A percentile compares a stretch with the other conserved stretches of the same genome.
Conservation (phyloP, 1,139 yeast species). For the Yamadazyma membranifaciens region DNA sequence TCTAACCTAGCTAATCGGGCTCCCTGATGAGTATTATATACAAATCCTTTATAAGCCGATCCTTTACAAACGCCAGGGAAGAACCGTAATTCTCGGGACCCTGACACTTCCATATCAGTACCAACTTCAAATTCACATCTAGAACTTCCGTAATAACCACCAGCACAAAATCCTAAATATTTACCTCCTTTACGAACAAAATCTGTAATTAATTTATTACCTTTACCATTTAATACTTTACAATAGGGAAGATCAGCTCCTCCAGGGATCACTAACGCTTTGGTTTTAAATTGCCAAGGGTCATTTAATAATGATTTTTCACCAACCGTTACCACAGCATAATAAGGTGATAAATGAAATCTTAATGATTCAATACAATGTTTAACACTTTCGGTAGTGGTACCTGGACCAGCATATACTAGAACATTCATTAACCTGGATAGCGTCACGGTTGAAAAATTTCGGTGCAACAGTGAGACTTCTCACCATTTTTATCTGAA, state of each 20-base stretch:
- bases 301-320: constrained; percentile 64
- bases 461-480: no score
- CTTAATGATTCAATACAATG: constrained; percentile 79
- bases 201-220: constrained; percentile 56
- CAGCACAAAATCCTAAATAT: constrained; percentile 92
- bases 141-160: constrained; percentile 81
- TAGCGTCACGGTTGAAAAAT: no score
- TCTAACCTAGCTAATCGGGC: constrained; percentile 57
- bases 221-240: constrained; percentile 63
- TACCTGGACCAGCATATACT: constrained; percentile 82
- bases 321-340: constrained; percentile 77
- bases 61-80: constrained; percentile 86
- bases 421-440: constrained; percentile 63
- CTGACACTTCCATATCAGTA: constrained; percentile 75
- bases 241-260: constrained; percentile 95
- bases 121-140: constrained; percentile 85
- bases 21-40: constrained; percentile 74
- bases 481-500: not conserved
- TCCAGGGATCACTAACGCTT: constrained; percentile 86
- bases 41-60: constrained; percentile 76
- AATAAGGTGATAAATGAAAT: constrained; percentile 76
- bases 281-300: constrained; percentile 85
- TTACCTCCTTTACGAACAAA: constrained; percentile 79
- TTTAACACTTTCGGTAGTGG: constrained; percentile 82
- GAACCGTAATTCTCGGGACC: constrained; percentile 75